phyloP scores from a whole-genome alignment of 2,329 filamentous ascomycete species.

The Hyphodiscus sp. region DNA sequence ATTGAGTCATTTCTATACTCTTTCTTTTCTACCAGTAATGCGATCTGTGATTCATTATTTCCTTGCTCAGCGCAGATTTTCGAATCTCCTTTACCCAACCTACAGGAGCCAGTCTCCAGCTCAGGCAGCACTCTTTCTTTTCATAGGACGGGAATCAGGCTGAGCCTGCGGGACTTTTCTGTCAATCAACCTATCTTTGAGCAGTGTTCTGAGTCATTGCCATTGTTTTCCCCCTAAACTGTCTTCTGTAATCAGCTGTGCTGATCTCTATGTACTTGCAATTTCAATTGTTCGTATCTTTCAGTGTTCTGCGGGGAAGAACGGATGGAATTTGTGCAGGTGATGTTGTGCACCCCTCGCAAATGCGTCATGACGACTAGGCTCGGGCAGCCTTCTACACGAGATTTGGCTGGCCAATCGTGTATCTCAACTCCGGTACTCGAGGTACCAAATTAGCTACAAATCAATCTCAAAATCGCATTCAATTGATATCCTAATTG shows the following conservation, averaged over 20 bases:
- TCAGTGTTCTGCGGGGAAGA: background rate
- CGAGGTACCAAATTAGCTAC: slow-evolving; percentile 5
- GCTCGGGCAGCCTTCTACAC: slow-evolving; percentile 10
- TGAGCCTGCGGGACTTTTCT: slow-evolving; percentile 9
- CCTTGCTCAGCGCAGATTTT: slow-evolving; percentile 3
- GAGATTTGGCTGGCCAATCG: slow-evolving; percentile 7
- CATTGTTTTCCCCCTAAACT: slow-evolving; percentile 1
- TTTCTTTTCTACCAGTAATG: slow-evolving; percentile 12
- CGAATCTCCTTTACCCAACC: slow-evolving; percentile 4
- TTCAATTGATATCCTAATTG: background rate
- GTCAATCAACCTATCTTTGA: background rate
- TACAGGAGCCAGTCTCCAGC: slow-evolving; percentile 25
- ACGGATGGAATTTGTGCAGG: background rate
- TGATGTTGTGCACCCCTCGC: background rate
- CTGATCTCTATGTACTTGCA: background rate
- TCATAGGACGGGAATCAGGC: slow-evolving; percentile 15
- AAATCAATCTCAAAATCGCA: background rate
- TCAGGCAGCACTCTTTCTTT: slow-evolving; percentile 23
- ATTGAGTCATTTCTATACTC: slow-evolving; percentile 4
- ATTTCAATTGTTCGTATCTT: background rate
- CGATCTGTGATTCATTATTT: slow-evolving; percentile 21
- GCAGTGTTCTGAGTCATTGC: slow-evolving; percentile 7
- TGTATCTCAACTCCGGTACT: slow-evolving; percentile 3
- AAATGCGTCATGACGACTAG: background rate
- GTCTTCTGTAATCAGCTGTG: background rate